Evolutionary conservation across 768 basidiomycete genomes (phyloP), one percentile per base, ranked within the genome.

Genomic region (Agaricus bisporus): DNA sequence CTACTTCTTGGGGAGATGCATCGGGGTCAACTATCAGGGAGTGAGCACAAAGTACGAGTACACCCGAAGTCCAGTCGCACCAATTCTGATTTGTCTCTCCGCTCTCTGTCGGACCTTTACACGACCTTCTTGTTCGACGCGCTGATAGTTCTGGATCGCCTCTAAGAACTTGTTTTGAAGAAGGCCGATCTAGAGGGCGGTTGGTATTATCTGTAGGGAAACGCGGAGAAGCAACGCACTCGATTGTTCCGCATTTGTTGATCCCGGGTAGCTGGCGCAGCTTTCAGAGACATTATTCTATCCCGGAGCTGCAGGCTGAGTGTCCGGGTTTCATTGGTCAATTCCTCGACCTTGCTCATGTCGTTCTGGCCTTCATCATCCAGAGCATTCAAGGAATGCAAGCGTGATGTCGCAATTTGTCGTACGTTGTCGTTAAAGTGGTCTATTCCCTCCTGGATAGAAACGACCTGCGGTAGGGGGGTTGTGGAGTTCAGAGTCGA

Each of bases 1-100:
- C 73, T 35, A 95, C 73, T 64, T 95, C 91, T 55, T 91, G 85
- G 10, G 80, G 79, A 26, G 90, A 83, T 17, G 93, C 93, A 60
- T 91, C 82, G 2, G 91, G 90, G 67, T 95, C 94, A 43, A 92
- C 91, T 90, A 55, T 2, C 46, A 35, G 44, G 50, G 20, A n/a
- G 36, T 36, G 44, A 39, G 17, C 36, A 47, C 32, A 18, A 26
- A 37, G 11, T 41, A 22, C 39, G 18, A 1, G 10, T 37, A 32
- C 22, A 37, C 7, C 29, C 32, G 29, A 15, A 18, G 28, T 4
- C 26, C 29, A 10, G n/a, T 61, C 70, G 49, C 55, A 85, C 87
- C 88, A 51, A 93, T 92, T 63, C 78, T 83, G 64, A 88, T 77
- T 66, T 94, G 87, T 41, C 88, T 75, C 67, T 84, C 87, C 51